Evolutionary conservation across 805 yeast species (phyloP).

Genomic region (Saturnispora gosingensis): DNA sequence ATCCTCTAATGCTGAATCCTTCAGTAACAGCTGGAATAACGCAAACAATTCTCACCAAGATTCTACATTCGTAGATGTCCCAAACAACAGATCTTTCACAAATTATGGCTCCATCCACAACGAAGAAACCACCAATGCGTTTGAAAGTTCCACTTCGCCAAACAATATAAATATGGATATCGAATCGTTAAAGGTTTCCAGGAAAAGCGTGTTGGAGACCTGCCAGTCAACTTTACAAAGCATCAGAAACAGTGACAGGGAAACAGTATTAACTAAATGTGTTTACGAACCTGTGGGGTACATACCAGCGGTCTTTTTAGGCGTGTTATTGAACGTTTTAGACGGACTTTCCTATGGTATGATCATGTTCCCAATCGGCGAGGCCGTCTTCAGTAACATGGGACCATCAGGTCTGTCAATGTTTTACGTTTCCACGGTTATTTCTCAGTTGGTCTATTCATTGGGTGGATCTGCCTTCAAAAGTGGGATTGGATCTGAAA

Average conservation of each 20-base stretch:
- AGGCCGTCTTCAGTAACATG: constrained; percentile 60
- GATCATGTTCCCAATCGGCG: constrained; percentile 92
- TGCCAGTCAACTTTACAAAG: not conserved
- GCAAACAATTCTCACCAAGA: not conserved
- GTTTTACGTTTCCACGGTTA: constrained; percentile 88
- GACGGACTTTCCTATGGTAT: constrained; percentile 95
- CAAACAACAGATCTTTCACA: not conserved
- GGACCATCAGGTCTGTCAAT: constrained; percentile 89
- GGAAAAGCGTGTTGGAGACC: not conserved
- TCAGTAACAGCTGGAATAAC: not conserved
- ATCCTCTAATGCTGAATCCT: not conserved
- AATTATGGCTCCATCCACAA: constrained; percentile 3
- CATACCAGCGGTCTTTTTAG: constrained; percentile 78
- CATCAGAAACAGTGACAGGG: constrained; percentile 14
- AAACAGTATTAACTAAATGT: constrained; percentile 19
- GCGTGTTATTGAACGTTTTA: constrained; percentile 73
- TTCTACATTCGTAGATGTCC: not conserved
- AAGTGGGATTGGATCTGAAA: constrained; percentile 92
- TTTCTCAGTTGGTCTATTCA: constrained; percentile 81
- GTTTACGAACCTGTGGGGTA: constrained; percentile 35
- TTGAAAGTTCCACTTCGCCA: not conserved
- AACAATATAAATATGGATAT: constrained; percentile 5
- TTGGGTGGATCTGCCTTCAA: constrained; percentile 85
- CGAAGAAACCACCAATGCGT: not conserved
- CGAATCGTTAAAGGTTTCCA: constrained; percentile 8